A percentile compares a stretch with the other conserved stretches of the same genome.
phyloP scores from a whole-genome alignment of 108 stramenopile species.

The Cyclotella kingstonii region DNA sequence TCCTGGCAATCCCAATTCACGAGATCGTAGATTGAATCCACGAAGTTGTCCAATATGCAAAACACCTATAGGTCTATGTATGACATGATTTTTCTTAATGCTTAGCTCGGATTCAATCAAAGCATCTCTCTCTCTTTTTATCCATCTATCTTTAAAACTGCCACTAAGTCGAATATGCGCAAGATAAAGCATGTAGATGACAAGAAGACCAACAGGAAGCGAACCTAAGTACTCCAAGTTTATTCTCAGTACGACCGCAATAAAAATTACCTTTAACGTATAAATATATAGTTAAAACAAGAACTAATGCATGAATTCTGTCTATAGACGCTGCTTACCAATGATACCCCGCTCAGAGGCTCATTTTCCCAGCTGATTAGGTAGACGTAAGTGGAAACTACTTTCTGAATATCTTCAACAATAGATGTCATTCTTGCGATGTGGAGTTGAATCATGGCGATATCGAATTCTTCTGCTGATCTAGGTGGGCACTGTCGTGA shows the following conservation, averaged over 20 bases:
- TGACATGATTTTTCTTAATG: constrained; percentile 41
- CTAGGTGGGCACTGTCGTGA: constrained; percentile 59
- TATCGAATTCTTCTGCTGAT: constrained; percentile 60
- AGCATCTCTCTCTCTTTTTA: constrained; percentile 59
- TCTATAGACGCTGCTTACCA: constrained; percentile 36
- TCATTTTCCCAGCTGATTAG: constrained; percentile 74
- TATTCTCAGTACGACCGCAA: constrained; percentile 29
- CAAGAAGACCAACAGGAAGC: constrained; percentile 49
- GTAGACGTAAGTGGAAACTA: constrained; percentile 52
- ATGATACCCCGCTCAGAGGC: constrained; percentile 43
- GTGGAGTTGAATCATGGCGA: constrained; percentile 66
- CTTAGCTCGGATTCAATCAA: constrained; percentile 50
- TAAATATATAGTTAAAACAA: not conserved
- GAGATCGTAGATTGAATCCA: constrained; percentile 63
- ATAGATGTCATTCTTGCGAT: constrained; percentile 63
- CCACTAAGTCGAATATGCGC: constrained; percentile 35
- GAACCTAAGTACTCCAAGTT: constrained; percentile 48
- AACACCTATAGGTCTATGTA: constrained; percentile 64
- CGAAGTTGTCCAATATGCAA: constrained; percentile 48
- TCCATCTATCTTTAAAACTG: constrained; percentile 49
- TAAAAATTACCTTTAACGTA: constrained; percentile 38
- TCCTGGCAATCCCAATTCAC: constrained; percentile 74
- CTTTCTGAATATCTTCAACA: constrained; percentile 53
- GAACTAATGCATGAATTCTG: not conserved
- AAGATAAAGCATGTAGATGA: constrained; percentile 54